Evolutionary conservation across 1,284 basidiomycete genomes (phyloP).

Genomic region (Trichosporon inkin): DNA sequence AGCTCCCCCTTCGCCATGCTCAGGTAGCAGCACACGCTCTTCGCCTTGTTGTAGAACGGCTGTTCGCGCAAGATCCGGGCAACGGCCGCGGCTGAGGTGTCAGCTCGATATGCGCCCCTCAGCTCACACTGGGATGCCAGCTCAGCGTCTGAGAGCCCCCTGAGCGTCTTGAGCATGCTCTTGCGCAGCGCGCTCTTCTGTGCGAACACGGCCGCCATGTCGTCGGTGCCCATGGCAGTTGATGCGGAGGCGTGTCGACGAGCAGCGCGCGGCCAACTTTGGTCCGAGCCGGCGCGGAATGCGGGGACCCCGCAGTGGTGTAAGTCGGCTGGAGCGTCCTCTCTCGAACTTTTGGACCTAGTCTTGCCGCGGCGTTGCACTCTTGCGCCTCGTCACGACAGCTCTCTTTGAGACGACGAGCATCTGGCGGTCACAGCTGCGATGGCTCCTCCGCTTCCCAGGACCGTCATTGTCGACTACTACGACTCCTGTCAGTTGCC

Average conservation of each 20-base stretch:
- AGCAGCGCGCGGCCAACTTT: neutral
- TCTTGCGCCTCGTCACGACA: neutral
- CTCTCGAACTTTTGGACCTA: neutral
- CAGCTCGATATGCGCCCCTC: neutral
- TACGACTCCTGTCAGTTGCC: conserved; percentile 48
- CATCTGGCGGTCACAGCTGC: neutral
- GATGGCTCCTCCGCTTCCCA: conserved; percentile 37
- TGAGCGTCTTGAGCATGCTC: conserved; percentile 37
- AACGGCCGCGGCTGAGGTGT: conserved; percentile 36
- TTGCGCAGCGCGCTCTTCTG: conserved; percentile 40
- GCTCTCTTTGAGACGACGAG: neutral
- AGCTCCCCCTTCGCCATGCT: conserved; percentile 48
- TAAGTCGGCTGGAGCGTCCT: neutral
- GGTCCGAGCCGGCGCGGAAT: neutral
- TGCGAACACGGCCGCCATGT: conserved; percentile 30
- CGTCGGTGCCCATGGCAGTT: conserved; percentile 1
- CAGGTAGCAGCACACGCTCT: conserved; percentile 45
- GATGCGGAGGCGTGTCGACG: neutral
- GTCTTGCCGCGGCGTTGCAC: neutral
- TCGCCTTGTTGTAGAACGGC: conserved; percentile 35
- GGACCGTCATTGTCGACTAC: conserved; percentile 50
- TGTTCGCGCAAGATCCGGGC: conserved; percentile 26
- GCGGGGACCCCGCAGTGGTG: neutral
- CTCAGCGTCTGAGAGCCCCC: conserved; percentile 30
- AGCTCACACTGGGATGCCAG: conserved; percentile 43